phyloP scores from a whole-genome alignment of 768 basidiomycete genomes.

The Pisolithus microcarpus region DNA sequence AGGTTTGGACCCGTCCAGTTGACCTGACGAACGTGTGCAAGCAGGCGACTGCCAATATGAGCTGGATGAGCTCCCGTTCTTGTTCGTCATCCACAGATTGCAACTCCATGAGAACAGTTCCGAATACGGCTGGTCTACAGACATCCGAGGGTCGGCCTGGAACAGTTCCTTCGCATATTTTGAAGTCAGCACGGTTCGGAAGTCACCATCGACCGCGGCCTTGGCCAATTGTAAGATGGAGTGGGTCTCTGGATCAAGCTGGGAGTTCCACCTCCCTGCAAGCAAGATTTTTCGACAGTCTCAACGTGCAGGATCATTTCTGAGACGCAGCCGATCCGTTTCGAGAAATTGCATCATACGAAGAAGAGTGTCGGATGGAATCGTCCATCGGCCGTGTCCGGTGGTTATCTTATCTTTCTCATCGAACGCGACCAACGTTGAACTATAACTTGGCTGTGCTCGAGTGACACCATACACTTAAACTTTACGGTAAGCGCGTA shows the following conservation, averaged over 20 bases:
- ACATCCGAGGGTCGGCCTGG: conserved; percentile 18
- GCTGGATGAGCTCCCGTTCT: conserved; percentile 47
- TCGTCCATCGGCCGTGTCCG: conserved; percentile 1
- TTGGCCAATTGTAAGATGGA: conserved; percentile 38
- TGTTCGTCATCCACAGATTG: conserved; percentile 25
- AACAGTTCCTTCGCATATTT: conserved; percentile 37
- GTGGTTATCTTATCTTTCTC: conserved; percentile 9
- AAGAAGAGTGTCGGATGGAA: not conserved
- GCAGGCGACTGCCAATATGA: conserved; percentile 69
- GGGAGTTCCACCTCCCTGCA: conserved; percentile 38
- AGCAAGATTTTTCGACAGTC: conserved; percentile 51
- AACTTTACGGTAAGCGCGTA: too few species aligned
- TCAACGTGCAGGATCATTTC: conserved; percentile 15
- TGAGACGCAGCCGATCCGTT: not conserved
- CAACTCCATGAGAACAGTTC: conserved; percentile 27
- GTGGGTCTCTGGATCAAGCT: conserved; percentile 15
- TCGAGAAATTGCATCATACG: not conserved
- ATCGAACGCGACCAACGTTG: not conserved
- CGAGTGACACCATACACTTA: too few species aligned
- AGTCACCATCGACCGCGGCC: conserved; percentile 52
- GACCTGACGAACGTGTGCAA: conserved; percentile 86
- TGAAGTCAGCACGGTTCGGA: conserved; percentile 46
- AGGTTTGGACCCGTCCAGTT: conserved; percentile 97
- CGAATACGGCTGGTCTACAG: conserved; percentile 35
- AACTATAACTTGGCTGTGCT: too few species aligned